These are phyloP conservation scores for Buxus sempervirens DNA, from an alignment of 164 flowering plant species.

Conservation along the genomic window DNA sequence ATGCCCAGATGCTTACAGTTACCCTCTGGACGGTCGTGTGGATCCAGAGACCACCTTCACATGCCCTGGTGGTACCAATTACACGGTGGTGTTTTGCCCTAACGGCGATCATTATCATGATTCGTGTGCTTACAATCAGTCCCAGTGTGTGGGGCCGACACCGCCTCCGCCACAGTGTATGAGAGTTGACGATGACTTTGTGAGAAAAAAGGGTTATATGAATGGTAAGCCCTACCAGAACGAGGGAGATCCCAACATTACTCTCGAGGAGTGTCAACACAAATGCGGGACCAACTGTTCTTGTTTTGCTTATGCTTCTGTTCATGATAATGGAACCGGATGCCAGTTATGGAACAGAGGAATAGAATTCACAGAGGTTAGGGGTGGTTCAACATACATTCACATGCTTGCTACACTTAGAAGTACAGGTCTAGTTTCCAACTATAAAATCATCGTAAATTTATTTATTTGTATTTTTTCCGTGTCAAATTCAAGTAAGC, in stretches of 20 bases:
- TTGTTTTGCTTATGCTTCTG: slow-evolving; percentile 24
- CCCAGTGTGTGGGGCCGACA: slow-evolving; percentile 12
- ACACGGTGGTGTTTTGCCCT: too few relatives aligned
- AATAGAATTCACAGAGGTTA: neutral
- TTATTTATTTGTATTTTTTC: neutral
- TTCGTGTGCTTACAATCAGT: neutral
- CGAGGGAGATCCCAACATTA: neutral
- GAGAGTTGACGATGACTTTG: neutral
- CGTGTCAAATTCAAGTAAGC: neutral
- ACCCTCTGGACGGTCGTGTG: too few relatives aligned
- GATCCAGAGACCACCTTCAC: too few relatives aligned
- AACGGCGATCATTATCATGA: neutral
- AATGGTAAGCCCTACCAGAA: neutral
- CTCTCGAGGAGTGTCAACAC: slow-evolving; percentile 14
- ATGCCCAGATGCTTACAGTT: too few relatives aligned
- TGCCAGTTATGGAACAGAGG: slow-evolving; percentile 13
- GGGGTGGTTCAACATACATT: slow-evolving; percentile 1
- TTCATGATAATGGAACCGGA: neutral
- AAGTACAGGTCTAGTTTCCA: too few relatives aligned
- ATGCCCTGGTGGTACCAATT: too few relatives aligned
- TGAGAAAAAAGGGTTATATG: neutral
- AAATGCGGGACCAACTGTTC: slow-evolving; percentile 24
- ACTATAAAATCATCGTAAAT: too few relatives aligned
- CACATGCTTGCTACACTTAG: too few relatives aligned
- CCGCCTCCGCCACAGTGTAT: slow-evolving; percentile 16